Evolutionary conservation across 305 asterid species (phyloP).

Genomic region (Galium porrigens): DNA sequence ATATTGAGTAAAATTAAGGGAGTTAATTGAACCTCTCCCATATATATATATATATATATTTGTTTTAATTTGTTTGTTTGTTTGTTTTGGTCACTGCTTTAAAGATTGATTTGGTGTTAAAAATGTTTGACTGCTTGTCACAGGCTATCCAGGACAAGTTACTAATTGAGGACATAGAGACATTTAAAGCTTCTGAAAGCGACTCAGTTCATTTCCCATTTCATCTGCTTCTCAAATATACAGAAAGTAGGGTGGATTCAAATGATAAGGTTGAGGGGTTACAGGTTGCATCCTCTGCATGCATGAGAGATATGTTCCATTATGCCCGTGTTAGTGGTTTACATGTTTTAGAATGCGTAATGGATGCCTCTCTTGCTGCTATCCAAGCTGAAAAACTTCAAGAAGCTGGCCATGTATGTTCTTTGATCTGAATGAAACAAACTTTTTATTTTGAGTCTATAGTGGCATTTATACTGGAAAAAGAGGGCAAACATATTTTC

Average conservation of each 20-base stretch:
- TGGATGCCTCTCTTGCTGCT: slow-evolving; percentile 63
- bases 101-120: not conserved
- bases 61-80: no score
- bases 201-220: slow-evolving; percentile 58
- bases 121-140: slow-evolving; percentile 19
- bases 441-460: not conserved
- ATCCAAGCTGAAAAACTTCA: slow-evolving; percentile 64
- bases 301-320: slow-evolving; percentile 78
- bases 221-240: slow-evolving; percentile 41
- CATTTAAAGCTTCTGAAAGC: slow-evolving; percentile 35
- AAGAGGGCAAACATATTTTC: not conserved
- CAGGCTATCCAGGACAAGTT: slow-evolving; percentile 78
- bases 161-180: slow-evolving; percentile 55
- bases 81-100: no score
- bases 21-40: no score
- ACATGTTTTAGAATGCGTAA: slow-evolving; percentile 55
- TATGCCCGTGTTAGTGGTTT: slow-evolving; percentile 71
- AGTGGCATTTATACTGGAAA: not conserved
- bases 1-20: no score
- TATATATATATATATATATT: no score
- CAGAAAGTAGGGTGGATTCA: slow-evolving; percentile 26
- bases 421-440: not conserved
- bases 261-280: slow-evolving; percentile 22
- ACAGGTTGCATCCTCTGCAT: slow-evolving; percentile 36
- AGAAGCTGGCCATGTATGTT: slow-evolving; percentile 68